Conservation (phyloP, 441 rosid genomes). For the Euphorbia neoarborescens region DNA sequence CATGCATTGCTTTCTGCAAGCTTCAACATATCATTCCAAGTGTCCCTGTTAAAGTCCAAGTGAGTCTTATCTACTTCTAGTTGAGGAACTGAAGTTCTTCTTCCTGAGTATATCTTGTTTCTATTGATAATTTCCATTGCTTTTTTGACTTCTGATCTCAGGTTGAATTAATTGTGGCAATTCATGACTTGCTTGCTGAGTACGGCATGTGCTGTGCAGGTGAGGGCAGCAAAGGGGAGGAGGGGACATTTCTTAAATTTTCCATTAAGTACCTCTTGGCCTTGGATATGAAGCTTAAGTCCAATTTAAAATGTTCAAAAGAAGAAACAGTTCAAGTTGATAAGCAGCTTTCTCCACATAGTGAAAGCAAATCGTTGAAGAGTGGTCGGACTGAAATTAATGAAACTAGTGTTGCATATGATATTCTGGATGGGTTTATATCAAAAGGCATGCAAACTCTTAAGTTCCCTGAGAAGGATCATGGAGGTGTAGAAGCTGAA, state of each 20-base stretch:
- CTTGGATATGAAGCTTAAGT: conserved; percentile 86
- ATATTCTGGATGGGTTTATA: conserved; percentile 31
- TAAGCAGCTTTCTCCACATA: conserved; percentile 23
- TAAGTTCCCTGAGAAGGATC: conserved; percentile 23
- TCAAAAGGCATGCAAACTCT: conserved; percentile 22
- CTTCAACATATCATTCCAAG: conserved; percentile 76
- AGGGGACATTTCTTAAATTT: conserved; percentile 87
- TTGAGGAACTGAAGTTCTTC: neutral
- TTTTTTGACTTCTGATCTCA: conserved; percentile 25
- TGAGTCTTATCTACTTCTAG: conserved; percentile 28
- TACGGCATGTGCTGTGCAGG: conserved; percentile 93
- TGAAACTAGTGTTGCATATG: conserved; percentile 30
- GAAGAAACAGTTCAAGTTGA: conserved; percentile 34
- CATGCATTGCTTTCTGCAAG: conserved; percentile 87
- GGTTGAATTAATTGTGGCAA: conserved; percentile 87
- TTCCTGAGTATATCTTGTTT: conserved; percentile 11
- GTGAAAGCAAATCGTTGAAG: conserved; percentile 36
- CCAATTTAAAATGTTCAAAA: conserved; percentile 46
- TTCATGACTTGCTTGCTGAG: conserved; percentile 89
- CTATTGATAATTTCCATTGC: conserved; percentile 14
- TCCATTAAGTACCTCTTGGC: conserved; percentile 90
- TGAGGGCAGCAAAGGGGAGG: conserved; percentile 70
- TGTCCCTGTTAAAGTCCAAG: conserved; percentile 63
- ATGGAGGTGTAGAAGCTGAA: conserved; percentile 24
- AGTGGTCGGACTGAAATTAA: conserved; percentile 33